A percentile compares a stretch with the other conserved stretches of the same genome.
Evolutionary conservation across 179 eudicot species (phyloP).

Genomic region (Carnegiea gigantea): DNA sequence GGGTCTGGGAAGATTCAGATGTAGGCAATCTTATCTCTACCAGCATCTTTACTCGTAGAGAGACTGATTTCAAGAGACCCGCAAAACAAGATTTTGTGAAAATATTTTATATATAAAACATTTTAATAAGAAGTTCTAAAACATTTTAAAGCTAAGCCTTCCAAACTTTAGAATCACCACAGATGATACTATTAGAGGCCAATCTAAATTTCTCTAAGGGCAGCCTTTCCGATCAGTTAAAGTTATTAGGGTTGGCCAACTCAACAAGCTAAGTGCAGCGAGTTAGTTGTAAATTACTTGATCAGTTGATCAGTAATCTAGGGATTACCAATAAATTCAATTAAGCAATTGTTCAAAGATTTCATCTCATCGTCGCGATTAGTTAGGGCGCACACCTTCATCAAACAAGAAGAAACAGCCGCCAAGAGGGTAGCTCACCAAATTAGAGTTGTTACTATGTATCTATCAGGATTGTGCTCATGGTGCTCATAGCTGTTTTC

Average conservation of each 20-base stretch:
- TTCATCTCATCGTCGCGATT: neutral
- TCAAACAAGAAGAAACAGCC: neutral
- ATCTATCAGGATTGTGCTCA: neutral
- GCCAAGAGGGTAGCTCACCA: neutral
- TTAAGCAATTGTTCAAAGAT: neutral
- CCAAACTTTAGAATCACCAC: neutral
- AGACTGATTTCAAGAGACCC: too few relatives aligned
- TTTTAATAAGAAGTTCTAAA: too few relatives aligned
- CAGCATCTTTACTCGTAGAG: too few relatives aligned
- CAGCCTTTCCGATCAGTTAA: neutral
- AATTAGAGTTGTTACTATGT: neutral
- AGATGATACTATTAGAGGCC: neutral
- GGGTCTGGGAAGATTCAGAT: too few relatives aligned
- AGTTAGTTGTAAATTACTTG: neutral
- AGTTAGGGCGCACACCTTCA: neutral
- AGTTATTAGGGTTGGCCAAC: neutral
- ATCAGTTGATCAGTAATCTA: neutral
- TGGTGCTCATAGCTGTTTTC: neutral
- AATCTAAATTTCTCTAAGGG: neutral
- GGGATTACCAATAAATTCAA: neutral
- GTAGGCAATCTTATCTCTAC: too few relatives aligned
- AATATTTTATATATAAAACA: too few relatives aligned
- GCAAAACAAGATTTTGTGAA: too few relatives aligned
- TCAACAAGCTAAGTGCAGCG: neutral
- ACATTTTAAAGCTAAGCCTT: neutral